Evolutionary conservation across 2,329 filamentous ascomycete genomes (phyloP).

Genomic region (Magnaporthales sp.): DNA sequence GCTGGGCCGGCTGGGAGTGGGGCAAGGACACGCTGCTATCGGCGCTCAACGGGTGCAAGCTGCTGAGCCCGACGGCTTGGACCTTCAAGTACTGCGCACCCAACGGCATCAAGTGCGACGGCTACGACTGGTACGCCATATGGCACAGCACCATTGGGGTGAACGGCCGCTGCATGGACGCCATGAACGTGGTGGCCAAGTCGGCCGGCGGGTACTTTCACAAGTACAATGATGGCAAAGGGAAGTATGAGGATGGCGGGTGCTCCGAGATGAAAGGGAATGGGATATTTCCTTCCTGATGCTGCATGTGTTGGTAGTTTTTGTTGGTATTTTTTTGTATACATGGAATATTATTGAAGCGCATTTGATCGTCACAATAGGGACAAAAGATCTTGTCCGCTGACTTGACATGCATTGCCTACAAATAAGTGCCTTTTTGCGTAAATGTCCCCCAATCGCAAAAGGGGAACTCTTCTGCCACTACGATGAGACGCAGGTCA

Average conservation of each 20-base stretch:
- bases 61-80: background rate
- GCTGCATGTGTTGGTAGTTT: no score
- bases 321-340: no score
- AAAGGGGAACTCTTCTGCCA: no score
- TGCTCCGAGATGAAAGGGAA: background rate
- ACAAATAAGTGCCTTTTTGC: no score
- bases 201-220: background rate
- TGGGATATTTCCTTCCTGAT: background rate
- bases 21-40: conserved; percentile 4
- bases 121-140: conserved; percentile 4
- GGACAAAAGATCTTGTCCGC: no score
- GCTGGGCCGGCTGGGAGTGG: conserved; percentile 7
- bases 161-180: background rate
- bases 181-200: conserved; percentile 1
- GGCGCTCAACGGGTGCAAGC: background rate
- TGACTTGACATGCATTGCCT: no score
- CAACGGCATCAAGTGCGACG: conserved; percentile 2
- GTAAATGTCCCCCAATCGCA: no score
- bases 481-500: no score
- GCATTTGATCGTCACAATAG: no score
- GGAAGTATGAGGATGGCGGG: background rate
- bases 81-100: conserved; percentile 4
- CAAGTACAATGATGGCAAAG: background rate
- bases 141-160: background rate
- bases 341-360: no score